phyloP scores from a whole-genome alignment of 1,139 yeast species.

The Entelexis sorbosivorans region DNA sequence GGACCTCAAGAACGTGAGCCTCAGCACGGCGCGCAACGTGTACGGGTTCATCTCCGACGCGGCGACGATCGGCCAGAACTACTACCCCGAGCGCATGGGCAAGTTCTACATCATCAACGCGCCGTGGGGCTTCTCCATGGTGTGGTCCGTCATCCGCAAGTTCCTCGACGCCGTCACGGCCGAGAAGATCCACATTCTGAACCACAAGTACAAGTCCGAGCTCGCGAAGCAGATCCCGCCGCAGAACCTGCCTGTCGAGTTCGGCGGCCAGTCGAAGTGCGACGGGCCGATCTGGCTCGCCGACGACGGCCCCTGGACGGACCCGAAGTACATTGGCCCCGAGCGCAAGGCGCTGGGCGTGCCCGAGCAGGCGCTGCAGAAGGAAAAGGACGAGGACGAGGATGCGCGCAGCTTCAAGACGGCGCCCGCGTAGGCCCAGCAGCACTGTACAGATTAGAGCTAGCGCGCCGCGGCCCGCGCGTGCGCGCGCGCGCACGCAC shows the following conservation, averaged over 20 bases:
- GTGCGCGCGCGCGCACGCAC: no score
- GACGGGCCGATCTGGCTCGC: constrained; percentile 67
- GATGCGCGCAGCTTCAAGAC: constrained; percentile 6
- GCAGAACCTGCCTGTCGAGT: constrained; percentile 80
- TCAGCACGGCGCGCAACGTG: constrained; percentile 74
- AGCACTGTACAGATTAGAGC: neutral
- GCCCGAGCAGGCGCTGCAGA: neutral
- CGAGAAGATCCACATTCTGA: constrained; percentile 80
- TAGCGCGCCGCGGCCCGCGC: neutral
- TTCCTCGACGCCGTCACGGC: constrained; percentile 98
- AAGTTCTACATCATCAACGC: constrained; percentile 91
- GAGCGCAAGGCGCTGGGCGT: constrained; percentile 24
- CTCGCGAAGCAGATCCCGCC: constrained; percentile 85
- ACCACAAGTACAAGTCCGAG: constrained; percentile 67
- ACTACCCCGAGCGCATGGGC: constrained; percentile 99
- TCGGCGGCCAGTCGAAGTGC: constrained; percentile 71
- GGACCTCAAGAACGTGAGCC: constrained; percentile 88
- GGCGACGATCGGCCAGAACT: constrained; percentile 86
- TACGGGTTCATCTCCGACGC: constrained; percentile 85
- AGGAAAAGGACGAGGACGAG: neutral
- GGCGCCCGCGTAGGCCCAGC: neutral
- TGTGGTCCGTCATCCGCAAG: constrained; percentile 80
- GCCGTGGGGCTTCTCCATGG: constrained; percentile 94
- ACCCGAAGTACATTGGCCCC: constrained; percentile 51
- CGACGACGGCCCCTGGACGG: constrained; percentile 98